Evolutionary conservation across 257 asterid genomes (phyloP), one percentile per base, ranked within the genome.

Genomic region (Fraxinus cuspidata): DNA sequence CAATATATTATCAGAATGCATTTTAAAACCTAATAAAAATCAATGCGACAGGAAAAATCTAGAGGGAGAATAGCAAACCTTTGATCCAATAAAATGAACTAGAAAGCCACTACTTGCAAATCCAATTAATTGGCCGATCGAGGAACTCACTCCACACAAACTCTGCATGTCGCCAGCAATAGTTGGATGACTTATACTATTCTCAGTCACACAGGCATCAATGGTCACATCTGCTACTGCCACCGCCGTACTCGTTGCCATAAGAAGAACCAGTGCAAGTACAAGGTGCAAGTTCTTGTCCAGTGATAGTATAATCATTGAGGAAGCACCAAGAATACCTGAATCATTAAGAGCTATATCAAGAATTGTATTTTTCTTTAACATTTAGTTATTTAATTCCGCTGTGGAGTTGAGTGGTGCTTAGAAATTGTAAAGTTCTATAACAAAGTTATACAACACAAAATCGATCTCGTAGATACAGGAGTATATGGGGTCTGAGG

Each of bases 151-250:
- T 58, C 93, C 91, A 63, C 97, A 90, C 84, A 94, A 89, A 84
- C 94, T 94, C 86, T 92, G 98, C 97, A 94, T 89, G 81, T 94
- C 98, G 66, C 97, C 92, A 40, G 97, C 97, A 80, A 94, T 96
- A 73, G 93, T 84, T 79, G 98, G 97, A 81, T 83, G 96, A 73
- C 84, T 68, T 71, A 92, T 93, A 47, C 97, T 94, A 82, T 92
- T 94, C 77, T 94, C 97, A 5, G 97, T 95, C 74, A 92, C 98
- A 79, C 98, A 94, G 19, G 98, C 98, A 87, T 92, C 97, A 44
- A 94, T 86, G 60, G 98, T 94, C 78, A 94, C 98, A 69, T 92
- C 98, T 32, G 96, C 97, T 71, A 92, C 75, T 65, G 98, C 98
- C 71, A 93, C 97, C 64, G 94, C 97, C 67, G 91, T 90, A 85